Percentiles rank a stretch among this genome's conserved stretches.
phyloP scores from a whole-genome alignment of 345 rosid species.

The Brassica nigra region DNA sequence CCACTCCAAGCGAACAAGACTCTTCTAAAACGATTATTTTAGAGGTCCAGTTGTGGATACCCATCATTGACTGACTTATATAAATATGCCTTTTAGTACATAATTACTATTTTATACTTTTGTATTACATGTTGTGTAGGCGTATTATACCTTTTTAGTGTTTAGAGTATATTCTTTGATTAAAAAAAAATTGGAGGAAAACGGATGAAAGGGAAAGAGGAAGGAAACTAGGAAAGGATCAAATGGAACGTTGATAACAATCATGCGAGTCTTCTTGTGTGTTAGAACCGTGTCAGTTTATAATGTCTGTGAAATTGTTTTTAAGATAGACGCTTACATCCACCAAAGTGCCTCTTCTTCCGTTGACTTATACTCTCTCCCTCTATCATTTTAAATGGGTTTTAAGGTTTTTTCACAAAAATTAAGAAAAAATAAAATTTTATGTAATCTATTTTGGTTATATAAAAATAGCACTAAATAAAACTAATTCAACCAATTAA shows the following conservation, averaged over 20 bases:
- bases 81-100: background rate
- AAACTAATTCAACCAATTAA: too few species aligned
- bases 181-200: background rate
- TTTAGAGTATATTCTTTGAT: background rate
- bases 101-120: background rate
- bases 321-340: background rate
- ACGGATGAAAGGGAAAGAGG: conserved; percentile 3
- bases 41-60: background rate
- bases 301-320: background rate
- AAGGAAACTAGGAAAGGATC: background rate
- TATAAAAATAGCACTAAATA: too few species aligned
- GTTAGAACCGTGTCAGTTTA: background rate
- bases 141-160: background rate
- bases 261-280: background rate
- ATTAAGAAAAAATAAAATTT: too few species aligned
- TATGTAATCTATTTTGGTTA: too few species aligned
- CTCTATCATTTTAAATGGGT: too few species aligned
- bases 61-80: background rate
- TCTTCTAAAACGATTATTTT: background rate
- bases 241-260: conserved; percentile 20
- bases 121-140: background rate
- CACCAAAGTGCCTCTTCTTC: background rate
- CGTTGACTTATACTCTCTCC: too few species aligned
- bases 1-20: background rate
- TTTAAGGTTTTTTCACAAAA: too few species aligned